These are phyloP conservation scores for Berkeleyomyces rouxiae DNA, from an alignment of 2,329 filamentous ascomycete species.

Conservation along the genomic window DNA sequence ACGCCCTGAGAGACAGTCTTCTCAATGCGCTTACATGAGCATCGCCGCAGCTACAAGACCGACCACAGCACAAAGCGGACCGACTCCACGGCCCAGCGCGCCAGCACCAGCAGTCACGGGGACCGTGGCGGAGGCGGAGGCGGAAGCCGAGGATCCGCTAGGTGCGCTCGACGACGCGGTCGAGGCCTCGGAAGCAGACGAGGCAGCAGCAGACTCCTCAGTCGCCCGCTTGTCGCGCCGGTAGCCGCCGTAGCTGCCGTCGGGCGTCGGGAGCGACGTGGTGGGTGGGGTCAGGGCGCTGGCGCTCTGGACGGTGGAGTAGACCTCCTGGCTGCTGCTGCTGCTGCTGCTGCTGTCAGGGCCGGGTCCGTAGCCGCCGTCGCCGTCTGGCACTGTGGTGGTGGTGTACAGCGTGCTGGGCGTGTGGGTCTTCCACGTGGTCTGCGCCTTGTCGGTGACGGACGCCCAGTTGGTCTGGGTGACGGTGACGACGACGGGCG, in stretches of 20 bases:
- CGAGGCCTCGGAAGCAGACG: not conserved
- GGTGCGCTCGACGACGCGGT: not conserved
- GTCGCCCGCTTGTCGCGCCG: not conserved
- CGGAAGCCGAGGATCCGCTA: not conserved
- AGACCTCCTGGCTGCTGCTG: too few species aligned
- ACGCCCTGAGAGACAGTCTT: too few species aligned
- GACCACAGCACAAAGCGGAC: not conserved
- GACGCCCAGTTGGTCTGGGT: constrained; percentile 1
- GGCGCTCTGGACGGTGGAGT: too few species aligned
- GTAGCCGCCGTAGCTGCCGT: not conserved
- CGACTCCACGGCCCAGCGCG: not conserved
- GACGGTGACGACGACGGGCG: constrained; percentile 6
- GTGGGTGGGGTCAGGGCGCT: not conserved
- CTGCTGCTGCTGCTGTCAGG: not conserved
- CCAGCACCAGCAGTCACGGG: not conserved
- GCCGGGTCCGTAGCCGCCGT: not conserved
- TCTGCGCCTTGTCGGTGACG: not conserved
- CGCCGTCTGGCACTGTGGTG: not conserved
- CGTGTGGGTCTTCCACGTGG: not conserved
- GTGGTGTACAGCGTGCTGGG: constrained; percentile 5
- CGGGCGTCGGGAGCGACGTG: not conserved
- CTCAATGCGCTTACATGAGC: not conserved
- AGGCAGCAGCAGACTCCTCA: not conserved
- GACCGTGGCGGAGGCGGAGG: not conserved
- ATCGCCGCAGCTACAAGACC: not conserved